Percentiles rank a stretch among this genome's conserved stretches.
Conservation (phyloP, 1,139 yeast species). For the Yamadazyma songkhlaensis region DNA sequence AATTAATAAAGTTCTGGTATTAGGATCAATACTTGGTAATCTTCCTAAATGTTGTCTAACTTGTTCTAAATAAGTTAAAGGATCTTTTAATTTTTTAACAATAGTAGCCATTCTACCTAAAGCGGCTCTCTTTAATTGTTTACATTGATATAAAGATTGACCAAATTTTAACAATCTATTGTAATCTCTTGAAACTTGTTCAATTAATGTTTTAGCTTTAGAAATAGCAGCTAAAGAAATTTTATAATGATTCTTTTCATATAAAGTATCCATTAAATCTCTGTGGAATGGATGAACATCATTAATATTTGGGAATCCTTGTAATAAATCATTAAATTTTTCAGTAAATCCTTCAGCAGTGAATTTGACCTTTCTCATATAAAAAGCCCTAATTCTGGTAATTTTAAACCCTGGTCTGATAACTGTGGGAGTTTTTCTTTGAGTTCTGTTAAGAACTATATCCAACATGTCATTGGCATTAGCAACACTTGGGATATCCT, state of each 20-base stretch:
- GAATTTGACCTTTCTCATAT: slow-evolving; percentile 95
- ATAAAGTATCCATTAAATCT: slow-evolving; percentile 94
- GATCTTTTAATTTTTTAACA: slow-evolving; percentile 90
- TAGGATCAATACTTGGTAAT: slow-evolving; percentile 96
- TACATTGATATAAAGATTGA: slow-evolving; percentile 96
- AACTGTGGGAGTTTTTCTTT: slow-evolving; percentile 97
- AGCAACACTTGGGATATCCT: slow-evolving; percentile 94
- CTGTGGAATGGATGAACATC: slow-evolving; percentile 98
- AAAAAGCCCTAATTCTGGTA: slow-evolving; percentile 94
- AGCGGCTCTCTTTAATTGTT: slow-evolving; percentile 97
- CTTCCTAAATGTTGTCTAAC: slow-evolving; percentile 99
- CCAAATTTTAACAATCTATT: slow-evolving; percentile 92
- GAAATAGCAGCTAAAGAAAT: slow-evolving; percentile 95
- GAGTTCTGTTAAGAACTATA: slow-evolving; percentile 94
- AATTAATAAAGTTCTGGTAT: slow-evolving; percentile 92
- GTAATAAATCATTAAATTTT: slow-evolving; percentile 79
- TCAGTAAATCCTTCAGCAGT: slow-evolving; percentile 96
- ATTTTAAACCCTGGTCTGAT: slow-evolving; percentile 95
- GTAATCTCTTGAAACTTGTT: slow-evolving; percentile 95
- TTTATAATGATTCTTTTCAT: slow-evolving; percentile 96
- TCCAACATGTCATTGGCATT: slow-evolving; percentile 91
- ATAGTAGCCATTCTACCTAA: slow-evolving; percentile 99
- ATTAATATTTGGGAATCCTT: slow-evolving; percentile 93
- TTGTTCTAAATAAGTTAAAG: slow-evolving; percentile 89
- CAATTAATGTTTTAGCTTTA: slow-evolving; percentile 89